phyloP scores from a whole-genome alignment of 2,329 filamentous ascomycete genomes.

The Sporothrix euskadiensis region DNA sequence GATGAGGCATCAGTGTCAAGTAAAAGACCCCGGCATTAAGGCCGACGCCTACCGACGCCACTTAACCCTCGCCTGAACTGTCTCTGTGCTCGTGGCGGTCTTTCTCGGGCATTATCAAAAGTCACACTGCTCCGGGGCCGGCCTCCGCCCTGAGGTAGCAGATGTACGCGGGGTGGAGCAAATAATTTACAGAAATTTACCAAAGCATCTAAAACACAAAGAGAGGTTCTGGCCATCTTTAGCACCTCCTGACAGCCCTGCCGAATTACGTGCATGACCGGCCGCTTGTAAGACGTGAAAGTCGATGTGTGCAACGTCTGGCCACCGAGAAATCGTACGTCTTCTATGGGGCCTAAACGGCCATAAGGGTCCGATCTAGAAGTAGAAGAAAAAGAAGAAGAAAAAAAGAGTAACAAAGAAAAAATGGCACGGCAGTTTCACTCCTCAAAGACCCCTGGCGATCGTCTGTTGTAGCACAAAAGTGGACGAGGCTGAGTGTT shows the following conservation, averaged over 20 bases:
- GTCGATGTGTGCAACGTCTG: conserved; percentile 5
- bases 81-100: not conserved
- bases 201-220: not conserved
- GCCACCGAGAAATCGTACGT: not conserved
- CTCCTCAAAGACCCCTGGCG: not conserved
- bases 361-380: not conserved
- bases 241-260: conserved; percentile 1
- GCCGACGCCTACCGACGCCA: not conserved
- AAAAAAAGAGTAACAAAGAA: not conserved
- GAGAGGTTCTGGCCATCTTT: not conserved
- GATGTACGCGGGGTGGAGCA: not conserved
- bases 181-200: not conserved
- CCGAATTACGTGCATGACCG: conserved; percentile 8
- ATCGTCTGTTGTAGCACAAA: conserved; percentile 6
- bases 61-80: not conserved
- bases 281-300: not conserved
- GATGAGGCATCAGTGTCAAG: not conserved
- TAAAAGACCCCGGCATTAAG: not conserved
- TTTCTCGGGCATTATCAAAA: not conserved
- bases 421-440: not conserved
- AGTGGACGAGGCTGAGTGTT: not conserved
- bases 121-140: not conserved
- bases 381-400: not conserved
- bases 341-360: not conserved
- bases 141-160: not conserved